A percentile compares a stretch with the other conserved stretches of the same genome.
Evolutionary conservation across 75 land plant species (phyloP).

Genomic region (Larix kaempferi): DNA sequence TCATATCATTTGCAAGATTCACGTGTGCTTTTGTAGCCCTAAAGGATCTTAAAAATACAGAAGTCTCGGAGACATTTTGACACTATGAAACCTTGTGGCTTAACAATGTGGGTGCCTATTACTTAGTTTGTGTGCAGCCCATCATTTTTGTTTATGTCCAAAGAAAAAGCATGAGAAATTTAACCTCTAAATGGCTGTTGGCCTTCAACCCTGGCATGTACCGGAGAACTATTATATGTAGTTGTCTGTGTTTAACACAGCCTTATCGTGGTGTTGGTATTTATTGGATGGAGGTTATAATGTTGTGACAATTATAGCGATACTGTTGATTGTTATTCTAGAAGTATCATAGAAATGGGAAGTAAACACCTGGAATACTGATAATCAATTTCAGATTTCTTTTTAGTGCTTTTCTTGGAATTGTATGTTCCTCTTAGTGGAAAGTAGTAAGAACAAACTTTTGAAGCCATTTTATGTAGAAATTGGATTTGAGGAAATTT

Average conservation of each 20-base stretch:
- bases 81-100: neutral
- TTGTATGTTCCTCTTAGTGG: neutral
- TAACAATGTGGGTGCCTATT: neutral
- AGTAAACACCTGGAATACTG: neutral
- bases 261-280: neutral
- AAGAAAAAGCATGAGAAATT: neutral
- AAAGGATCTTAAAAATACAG: neutral
- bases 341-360: neutral
- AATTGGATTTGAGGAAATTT: neutral
- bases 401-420: neutral
- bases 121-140: neutral
- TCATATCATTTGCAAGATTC: neutral
- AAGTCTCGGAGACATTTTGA: neutral
- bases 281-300: neutral
- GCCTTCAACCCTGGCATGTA: neutral
- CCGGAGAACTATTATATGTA: neutral
- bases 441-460: neutral
- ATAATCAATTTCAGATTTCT: neutral
- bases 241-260: neutral
- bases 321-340: neutral
- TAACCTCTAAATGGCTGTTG: neutral
- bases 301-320: neutral
- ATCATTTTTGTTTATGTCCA: neutral
- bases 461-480: neutral
- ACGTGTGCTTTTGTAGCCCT: neutral